These are phyloP conservation scores for Bullera alba DNA, from an alignment of 768 basidiomycete genomes.

Conservation along the genomic window DNA sequence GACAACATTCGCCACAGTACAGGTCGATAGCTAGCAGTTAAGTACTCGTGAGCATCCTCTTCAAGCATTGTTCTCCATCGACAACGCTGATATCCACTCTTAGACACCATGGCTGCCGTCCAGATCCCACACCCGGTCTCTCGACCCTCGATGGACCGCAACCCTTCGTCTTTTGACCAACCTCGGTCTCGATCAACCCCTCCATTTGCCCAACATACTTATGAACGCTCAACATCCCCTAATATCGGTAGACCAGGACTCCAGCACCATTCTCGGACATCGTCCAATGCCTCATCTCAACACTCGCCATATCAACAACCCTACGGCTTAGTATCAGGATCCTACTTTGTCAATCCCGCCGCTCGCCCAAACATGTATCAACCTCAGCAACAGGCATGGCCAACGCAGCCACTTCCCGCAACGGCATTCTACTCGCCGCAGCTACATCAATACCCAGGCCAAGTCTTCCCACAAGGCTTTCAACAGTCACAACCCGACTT, in stretches of 20 bases:
- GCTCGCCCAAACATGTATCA: not conserved
- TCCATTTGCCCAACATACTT: slow-evolving; percentile 12
- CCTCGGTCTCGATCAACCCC: slow-evolving; percentile 23
- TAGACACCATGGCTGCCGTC: slow-evolving; percentile 7
- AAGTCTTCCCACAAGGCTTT: slow-evolving; percentile 26
- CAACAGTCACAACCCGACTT: slow-evolving; percentile 38
- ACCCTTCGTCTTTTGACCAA: slow-evolving; percentile 34
- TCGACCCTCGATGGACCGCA: slow-evolving; percentile 35
- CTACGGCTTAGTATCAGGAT: slow-evolving; percentile 1
- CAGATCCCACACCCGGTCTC: slow-evolving; percentile 17
- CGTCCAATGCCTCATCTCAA: slow-evolving; percentile 12
- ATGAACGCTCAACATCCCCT: slow-evolving; percentile 19
- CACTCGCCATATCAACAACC: slow-evolving; percentile 24
- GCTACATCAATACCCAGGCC: slow-evolving; percentile 15
- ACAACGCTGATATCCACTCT: not conserved
- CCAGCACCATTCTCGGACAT: slow-evolving; percentile 4
- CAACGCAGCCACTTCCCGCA: slow-evolving; percentile 23
- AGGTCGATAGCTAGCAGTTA: not conserved
- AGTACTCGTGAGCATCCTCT: not conserved
- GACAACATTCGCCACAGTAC: not conserved
- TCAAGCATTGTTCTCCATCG: not conserved
- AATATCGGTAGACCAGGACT: not conserved
- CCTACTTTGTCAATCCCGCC: slow-evolving; percentile 13
- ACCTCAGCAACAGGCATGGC: slow-evolving; percentile 22
- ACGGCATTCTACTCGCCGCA: slow-evolving; percentile 25